Conservation (phyloP, 805 yeast genomes). For the Metschnikowia baotianmanensis region DNA sequence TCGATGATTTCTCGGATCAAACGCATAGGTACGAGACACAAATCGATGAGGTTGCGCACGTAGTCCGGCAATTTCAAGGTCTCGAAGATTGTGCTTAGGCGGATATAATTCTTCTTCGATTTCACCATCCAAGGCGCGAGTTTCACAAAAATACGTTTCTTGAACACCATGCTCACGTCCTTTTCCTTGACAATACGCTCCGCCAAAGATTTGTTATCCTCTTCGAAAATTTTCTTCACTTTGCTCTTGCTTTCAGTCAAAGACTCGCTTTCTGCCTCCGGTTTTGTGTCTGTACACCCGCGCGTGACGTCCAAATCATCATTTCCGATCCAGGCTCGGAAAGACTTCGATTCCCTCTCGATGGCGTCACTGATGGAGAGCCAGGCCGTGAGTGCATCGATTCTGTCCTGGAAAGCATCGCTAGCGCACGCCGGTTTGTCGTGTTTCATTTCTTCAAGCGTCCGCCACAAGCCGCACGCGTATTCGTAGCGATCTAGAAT, state of each 20-base stretch:
- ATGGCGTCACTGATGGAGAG: constrained; percentile 69
- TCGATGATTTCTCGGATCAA: constrained; percentile 76
- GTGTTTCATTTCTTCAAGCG: constrained; percentile 68
- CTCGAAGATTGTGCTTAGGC: constrained; percentile 59
- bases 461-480: constrained; percentile 77
- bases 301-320: constrained; percentile 65
- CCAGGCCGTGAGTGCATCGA: constrained; percentile 86
- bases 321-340: constrained; percentile 82
- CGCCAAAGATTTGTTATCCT: constrained; percentile 67
- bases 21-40: constrained; percentile 74
- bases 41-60: constrained; percentile 57
- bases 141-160: constrained; percentile 62
- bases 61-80: constrained; percentile 73
- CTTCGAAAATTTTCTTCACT: constrained; percentile 45
- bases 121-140: constrained; percentile 81
- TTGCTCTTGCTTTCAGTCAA: constrained; percentile 3
- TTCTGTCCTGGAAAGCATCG: constrained; percentile 58
- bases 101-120: constrained; percentile 68
- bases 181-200: constrained; percentile 81
- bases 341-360: constrained; percentile 55
- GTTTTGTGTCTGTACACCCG: constrained; percentile 18
- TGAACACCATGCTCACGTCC: constrained; percentile 69
- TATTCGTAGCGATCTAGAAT: constrained; percentile 61
- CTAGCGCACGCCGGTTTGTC: constrained; percentile 73
- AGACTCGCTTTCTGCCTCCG: constrained; percentile 14